These are phyloP conservation scores for Coniochaeta pulveracea DNA, from an alignment of 2,329 filamentous ascomycete species.

Conservation along the genomic window DNA sequence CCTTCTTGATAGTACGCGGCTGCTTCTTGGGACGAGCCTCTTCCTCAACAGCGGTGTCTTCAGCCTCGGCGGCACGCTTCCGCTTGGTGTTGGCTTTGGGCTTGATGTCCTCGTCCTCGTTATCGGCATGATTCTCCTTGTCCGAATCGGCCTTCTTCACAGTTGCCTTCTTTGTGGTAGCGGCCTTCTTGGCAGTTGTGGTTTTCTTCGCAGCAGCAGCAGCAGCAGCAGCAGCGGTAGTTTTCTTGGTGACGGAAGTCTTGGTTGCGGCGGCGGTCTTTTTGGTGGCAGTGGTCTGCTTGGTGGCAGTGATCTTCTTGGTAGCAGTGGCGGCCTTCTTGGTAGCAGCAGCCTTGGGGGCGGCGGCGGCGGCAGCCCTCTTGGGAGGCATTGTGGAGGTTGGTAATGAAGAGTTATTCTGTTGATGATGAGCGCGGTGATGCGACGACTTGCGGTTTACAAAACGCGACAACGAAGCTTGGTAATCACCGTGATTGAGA, in stretches of 20 bases:
- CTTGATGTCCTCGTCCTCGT: conserved; percentile 7
- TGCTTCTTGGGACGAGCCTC: conserved; percentile 21
- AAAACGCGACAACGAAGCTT: no score
- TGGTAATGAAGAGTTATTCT: background rate
- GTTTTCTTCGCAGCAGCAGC: conserved; percentile 9
- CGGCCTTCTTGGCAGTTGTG: conserved; percentile 10
- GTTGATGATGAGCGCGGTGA: no score
- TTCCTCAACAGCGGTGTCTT: conserved; percentile 9
- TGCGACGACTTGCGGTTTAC: no score
- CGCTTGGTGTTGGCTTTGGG: conserved; percentile 15
- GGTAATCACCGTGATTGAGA: no score
- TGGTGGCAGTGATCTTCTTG: conserved; percentile 10
- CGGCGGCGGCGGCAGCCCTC: conserved; percentile 16
- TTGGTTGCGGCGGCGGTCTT: conserved; percentile 9
- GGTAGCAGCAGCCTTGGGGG: conserved; percentile 8
- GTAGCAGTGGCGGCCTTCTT: conserved; percentile 8
- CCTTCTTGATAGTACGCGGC: conserved; percentile 7
- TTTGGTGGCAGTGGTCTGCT: conserved; percentile 3
- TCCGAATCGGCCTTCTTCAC: conserved; percentile 11
- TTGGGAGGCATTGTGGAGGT: conserved; percentile 11
- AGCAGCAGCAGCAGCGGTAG: conserved; percentile 11
- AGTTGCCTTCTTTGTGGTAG: conserved; percentile 6
- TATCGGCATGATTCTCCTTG: conserved; percentile 18
- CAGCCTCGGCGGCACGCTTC: conserved; percentile 12
- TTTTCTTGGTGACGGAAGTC: no score